phyloP scores from a whole-genome alignment of 495 filamentous ascomycete species.

The Xylaria bambusicola region DNA sequence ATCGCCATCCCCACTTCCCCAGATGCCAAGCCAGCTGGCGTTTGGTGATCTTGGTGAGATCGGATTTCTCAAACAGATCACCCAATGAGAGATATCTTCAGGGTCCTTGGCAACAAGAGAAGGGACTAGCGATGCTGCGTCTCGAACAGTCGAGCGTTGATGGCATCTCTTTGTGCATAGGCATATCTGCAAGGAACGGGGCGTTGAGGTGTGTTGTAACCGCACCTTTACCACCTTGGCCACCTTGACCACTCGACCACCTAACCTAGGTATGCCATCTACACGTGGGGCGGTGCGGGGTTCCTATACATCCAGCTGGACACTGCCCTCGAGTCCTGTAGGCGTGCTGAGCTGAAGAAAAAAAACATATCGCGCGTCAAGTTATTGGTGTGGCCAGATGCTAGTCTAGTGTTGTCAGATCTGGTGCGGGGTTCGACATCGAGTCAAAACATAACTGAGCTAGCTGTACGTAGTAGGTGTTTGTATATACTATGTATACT shows the following conservation, averaged over 20 bases:
- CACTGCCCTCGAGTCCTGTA: not conserved
- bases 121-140: not conserved
- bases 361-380: constrained; percentile 4
- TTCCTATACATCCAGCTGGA: not conserved
- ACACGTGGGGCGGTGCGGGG: not conserved
- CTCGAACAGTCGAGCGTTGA: not conserved
- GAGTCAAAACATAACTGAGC: not conserved
- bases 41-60: not conserved
- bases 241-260: too few relatives aligned
- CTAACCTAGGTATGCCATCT: too few relatives aligned
- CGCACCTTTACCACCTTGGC: too few relatives aligned
- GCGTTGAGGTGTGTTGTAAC: not conserved
- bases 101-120: too few relatives aligned
- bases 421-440: not conserved
- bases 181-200: not conserved
- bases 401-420: not conserved
- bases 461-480: too few relatives aligned
- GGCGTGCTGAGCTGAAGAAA: constrained; percentile 5
- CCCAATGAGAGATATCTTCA: too few relatives aligned
- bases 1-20: not conserved
- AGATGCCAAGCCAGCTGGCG: constrained; percentile 1
- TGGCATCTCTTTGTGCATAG: not conserved
- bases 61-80: too few relatives aligned
- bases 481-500: not conserved
- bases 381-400: not conserved